Evolutionary conservation across 805 yeast genomes (phyloP).

Genomic region (Pachysolen tannophilus): DNA sequence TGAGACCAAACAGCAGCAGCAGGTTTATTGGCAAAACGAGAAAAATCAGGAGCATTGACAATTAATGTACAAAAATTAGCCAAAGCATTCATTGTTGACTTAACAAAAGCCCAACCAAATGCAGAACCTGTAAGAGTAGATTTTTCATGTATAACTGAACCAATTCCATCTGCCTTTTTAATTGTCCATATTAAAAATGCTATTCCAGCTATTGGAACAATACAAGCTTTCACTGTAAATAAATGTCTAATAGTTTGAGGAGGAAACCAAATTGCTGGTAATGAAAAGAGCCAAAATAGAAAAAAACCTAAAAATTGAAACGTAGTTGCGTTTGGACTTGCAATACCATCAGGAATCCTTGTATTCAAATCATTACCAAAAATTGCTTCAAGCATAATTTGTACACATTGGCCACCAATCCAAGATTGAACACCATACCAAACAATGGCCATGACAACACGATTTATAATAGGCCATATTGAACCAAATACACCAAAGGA

Average conservation of each 20-base stretch:
- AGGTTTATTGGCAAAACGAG: constrained; percentile 58
- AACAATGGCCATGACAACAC: constrained; percentile 60
- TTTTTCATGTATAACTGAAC: constrained; percentile 56
- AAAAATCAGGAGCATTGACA: constrained; percentile 82
- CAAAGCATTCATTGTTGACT: constrained; percentile 69
- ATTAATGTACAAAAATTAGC: constrained; percentile 88
- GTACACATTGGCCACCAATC: constrained; percentile 78
- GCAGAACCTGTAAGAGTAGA: constrained; percentile 47
- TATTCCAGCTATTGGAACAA: constrained; percentile 79
- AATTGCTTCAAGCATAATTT: constrained; percentile 67
- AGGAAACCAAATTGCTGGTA: constrained; percentile 75
- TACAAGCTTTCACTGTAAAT: constrained; percentile 72
- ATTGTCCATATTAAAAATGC: constrained; percentile 81
- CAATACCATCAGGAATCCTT: constrained; percentile 57
- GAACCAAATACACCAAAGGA: constrained; percentile 86
- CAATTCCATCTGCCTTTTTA: constrained; percentile 72
- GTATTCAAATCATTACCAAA: constrained; percentile 59
- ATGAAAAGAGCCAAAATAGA: constrained; percentile 70
- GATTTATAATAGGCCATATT: constrained; percentile 79
- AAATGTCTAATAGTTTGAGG: constrained; percentile 80
- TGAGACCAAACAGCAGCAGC: constrained; percentile 44
- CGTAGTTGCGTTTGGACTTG: constrained; percentile 46
- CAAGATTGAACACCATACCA: constrained; percentile 88
- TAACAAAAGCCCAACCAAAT: constrained; percentile 78
- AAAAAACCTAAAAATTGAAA: constrained; percentile 71